These are phyloP conservation scores for Salicornia ramosissima DNA, from an alignment of 148 eudicot genomes.

Conservation along the genomic window DNA sequence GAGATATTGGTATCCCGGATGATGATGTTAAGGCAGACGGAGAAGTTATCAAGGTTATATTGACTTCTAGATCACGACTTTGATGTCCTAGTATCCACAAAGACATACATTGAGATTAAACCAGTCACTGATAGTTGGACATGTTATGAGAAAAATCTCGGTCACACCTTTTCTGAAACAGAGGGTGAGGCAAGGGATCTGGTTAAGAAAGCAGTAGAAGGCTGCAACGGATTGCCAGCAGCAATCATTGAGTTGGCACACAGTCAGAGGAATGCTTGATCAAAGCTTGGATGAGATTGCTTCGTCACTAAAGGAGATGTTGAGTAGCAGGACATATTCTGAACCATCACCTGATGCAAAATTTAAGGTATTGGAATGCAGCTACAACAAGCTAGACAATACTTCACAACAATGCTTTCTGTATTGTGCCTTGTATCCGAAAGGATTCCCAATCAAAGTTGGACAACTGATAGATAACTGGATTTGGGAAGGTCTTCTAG, in stretches of 20 bases:
- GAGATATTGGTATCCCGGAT: not conserved
- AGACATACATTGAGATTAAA: not conserved
- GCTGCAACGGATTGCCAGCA: not conserved
- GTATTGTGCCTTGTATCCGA: conserved; percentile 16
- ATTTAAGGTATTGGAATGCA: not conserved
- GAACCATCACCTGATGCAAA: too few species aligned
- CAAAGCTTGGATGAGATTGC: not conserved
- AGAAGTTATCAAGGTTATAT: not conserved
- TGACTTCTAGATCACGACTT: conserved; percentile 5
- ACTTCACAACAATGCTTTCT: not conserved
- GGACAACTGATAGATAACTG: conserved; percentile 8
- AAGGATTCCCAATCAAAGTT: conserved; percentile 1
- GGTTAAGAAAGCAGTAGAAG: not conserved
- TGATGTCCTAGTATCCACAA: not conserved
- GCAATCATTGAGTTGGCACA: not conserved
- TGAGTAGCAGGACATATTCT: not conserved
- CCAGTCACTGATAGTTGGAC: not conserved
- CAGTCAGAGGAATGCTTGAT: not conserved
- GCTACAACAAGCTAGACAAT: not conserved
- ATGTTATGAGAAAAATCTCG: not conserved
- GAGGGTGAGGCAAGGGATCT: not conserved
- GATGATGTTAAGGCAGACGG: not conserved
- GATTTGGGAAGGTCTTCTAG: conserved; percentile 10
- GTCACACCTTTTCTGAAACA: not conserved
- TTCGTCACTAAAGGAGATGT: not conserved